Evolutionary conservation across 2,329 filamentous ascomycete species (phyloP), one percentile per base, ranked within the genome.

Genomic region (Dactylellina cionopaga): DNA sequence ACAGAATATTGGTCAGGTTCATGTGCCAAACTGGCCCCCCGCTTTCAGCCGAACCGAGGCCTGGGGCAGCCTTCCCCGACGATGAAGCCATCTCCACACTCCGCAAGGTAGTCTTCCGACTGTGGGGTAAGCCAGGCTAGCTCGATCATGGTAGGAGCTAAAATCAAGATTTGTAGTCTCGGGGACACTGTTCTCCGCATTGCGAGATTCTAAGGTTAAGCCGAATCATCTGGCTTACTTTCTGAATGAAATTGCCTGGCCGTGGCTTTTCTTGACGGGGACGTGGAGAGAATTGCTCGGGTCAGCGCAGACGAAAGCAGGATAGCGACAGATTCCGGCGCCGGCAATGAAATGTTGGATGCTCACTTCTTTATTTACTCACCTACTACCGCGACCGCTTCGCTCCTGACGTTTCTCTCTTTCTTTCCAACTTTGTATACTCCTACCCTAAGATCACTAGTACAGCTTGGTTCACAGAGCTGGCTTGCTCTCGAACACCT

Each of bases 31-130:
- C n/a, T n/a, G n/a, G 27, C 22, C 54, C 62, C 44, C 47, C 64
- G 64, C 33, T 59, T 71, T 71, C 66, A 71, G 66, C 66, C 66
- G 66, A 71, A 71, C 66, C 66, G 66, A 71, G 66, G 66, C 66
- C 47, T 58, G 44, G 49, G 29, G 6, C 29, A 35, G 24, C 56
- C 33, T 31, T 13, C 25, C 43, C 27, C 39, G 49, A 35, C 46
- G 49, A 56, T 25, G 41, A 27, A 29, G 41, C 15, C 11, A 43
- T 58, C 52, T 15, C 62, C 51, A 33, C 51, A 56, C 27, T 22
- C 27, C 33, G 13, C 29, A 43, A 52, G 19, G 9, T 6, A 44
- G n/a, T n/a, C n/a, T n/a, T n/a, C n/a, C n/a, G 29, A 39, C 49
- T 52, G 46, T 64, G 66, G 66, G 58, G 66, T 51, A 55, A 33